Conservation (phyloP, 148 eudicot species). For the Spergularia bocconei region DNA sequence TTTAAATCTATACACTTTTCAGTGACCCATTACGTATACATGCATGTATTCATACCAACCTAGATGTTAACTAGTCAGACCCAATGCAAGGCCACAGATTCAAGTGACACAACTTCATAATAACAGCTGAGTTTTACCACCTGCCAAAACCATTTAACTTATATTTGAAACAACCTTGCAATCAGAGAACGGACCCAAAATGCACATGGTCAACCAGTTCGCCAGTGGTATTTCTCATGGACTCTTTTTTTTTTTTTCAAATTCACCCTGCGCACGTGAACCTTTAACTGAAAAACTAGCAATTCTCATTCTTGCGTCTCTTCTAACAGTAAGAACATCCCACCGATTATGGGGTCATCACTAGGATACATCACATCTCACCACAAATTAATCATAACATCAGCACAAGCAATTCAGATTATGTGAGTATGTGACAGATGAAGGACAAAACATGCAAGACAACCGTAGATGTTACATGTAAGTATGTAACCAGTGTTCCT, state of each 20-base stretch:
- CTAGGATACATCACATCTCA: neutral
- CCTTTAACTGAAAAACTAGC: neutral
- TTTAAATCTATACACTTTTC: neutral
- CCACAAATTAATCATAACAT: neutral
- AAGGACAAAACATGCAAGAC: slow-evolving; percentile 5
- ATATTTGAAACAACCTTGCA: slow-evolving; percentile 2
- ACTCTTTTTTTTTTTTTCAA: neutral
- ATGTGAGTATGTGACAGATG: neutral
- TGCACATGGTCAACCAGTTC: slow-evolving; percentile 1
- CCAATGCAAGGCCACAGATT: neutral
- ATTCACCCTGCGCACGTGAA: neutral
- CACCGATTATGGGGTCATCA: neutral
- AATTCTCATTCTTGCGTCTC: neutral
- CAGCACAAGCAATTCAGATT: neutral
- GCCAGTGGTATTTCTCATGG: neutral
- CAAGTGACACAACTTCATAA: neutral
- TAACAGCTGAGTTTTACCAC: neutral
- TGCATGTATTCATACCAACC: neutral
- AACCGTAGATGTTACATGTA: neutral
- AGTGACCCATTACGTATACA: neutral
- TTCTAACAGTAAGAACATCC: neutral
- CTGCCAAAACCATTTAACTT: neutral
- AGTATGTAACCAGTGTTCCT: neutral
- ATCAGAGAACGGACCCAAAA: neutral
- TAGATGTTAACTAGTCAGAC: neutral